These are phyloP conservation scores for Crithidia sp. DNA, from an alignment of 208 protist species.

Conservation along the genomic window DNA sequence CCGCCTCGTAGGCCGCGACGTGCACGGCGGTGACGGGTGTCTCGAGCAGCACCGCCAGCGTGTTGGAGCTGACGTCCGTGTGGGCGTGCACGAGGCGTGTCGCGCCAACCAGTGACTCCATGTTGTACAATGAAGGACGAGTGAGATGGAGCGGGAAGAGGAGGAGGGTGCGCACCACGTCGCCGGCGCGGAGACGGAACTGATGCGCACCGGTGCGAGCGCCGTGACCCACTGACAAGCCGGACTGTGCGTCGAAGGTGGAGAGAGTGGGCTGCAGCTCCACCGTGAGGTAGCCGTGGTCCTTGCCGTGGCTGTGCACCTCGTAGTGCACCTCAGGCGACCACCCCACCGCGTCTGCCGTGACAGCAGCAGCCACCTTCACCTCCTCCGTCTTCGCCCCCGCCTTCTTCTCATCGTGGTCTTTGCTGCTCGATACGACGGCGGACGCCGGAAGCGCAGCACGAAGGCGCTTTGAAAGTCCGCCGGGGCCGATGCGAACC, in stretches of 20 bases:
- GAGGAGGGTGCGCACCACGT: constrained; percentile 59
- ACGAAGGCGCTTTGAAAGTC: constrained; percentile 23
- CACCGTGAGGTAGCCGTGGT: constrained; percentile 50
- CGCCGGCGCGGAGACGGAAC: constrained; percentile 42
- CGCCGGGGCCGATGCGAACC: constrained; percentile 41
- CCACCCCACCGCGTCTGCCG: constrained; percentile 1
- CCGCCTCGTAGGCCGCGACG: constrained; percentile 38
- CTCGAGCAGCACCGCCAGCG: constrained; percentile 61
- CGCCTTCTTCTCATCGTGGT: not conserved
- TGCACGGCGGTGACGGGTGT: constrained; percentile 51
- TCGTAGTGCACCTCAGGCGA: constrained; percentile 49
- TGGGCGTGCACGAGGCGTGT: constrained; percentile 55
- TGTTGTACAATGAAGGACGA: constrained; percentile 63
- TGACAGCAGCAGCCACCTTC: not conserved
- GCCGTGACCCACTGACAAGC: not conserved
- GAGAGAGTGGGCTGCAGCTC: constrained; percentile 28
- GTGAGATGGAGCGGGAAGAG: constrained; percentile 78
- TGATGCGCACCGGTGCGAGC: not conserved
- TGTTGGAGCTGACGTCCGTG: constrained; percentile 69
- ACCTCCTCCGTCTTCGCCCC: not conserved
- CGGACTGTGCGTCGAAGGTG: constrained; percentile 18
- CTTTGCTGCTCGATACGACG: not conserved
- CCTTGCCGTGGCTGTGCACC: constrained; percentile 40
- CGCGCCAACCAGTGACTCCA: constrained; percentile 50
- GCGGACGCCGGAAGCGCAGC: constrained; percentile 18